Evolutionary conservation across 164 flowering plant genomes (phyloP), one percentile per base, ranked within the genome.

Genomic region (Hamamelis virginiana): DNA sequence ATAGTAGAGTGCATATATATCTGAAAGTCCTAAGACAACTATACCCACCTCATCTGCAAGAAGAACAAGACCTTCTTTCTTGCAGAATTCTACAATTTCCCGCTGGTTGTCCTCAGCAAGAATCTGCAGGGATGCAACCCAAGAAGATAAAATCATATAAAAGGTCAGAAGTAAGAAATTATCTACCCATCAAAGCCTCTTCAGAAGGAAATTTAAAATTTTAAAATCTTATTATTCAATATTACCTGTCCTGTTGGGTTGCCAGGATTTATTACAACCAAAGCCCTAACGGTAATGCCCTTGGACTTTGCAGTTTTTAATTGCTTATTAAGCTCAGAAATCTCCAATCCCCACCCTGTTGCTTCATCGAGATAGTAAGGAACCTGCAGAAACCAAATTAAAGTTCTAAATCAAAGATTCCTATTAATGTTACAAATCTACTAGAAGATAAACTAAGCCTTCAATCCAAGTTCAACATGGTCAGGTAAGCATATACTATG

Each of bases 231-330:
- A 9, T 0, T 33, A 14, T 5, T 19, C 13, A 28, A 8, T n/a
- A 61, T 76, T 62, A 96, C 99, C 97, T 96, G 99, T 50, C 99
- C 99, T 0, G 99, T 96, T 46, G 99, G 99, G 73, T 96, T 96
- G 65, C 99, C 99, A 9, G 99, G 99, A 74, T 96, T 96, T 69
- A 96, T 96, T 1, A 96, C 99, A 51, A 89, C 99, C 79, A 96
- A 83, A n/a, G 99, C 96, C 83, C 98, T 87, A 47, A 90, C 90
- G 41, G 77, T 74, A 13, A 85, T 79, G 27, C 99, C 99, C 74
- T 89, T 89, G 43, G 96, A 85, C 62, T 69, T 85, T 44, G 98
- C 92, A 65, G 56, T 75, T 71, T 89, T 90, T 74, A 96, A 67
- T 74, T 96, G 99, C 72, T 83, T 88, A 79, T 87, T 81, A 43